Evolutionary conservation across 164 flowering plant species (phyloP), one percentile per base, ranked within the genome.

Genomic region (Paratinospora sagittata): DNA sequence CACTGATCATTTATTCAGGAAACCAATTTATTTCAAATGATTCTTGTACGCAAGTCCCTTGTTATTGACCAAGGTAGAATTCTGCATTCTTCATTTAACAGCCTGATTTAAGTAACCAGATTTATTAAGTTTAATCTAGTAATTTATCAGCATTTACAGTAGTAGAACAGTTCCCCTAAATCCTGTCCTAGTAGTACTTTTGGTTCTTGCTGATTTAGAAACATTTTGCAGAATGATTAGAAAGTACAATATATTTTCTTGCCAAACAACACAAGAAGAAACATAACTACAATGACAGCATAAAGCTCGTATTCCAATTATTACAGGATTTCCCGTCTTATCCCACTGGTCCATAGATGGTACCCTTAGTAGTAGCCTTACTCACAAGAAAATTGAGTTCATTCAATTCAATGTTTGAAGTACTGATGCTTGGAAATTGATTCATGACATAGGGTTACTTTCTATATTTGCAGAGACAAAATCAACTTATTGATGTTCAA

Each of bases 1-100:
- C 92, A 89, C 76, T 89, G 82, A 82, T 45, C 49, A 39, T 66
- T n/a, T 27, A n/a, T 17, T 39, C 27, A 41, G 26, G 61, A 21
- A 21, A 5, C 47, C 24, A n/a, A 55, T 55, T 66, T 37, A 62
- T 62, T 62, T 62, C 33, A 62, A 62, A 62, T 62, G 65, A 26
- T 67, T 66, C 34, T 43, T 43, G 47, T 43, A 43, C 7, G 47
- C 47, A 43, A 43, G 47, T 9, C 12, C 12, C 47, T 43, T 8
- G 47, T 5, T 55, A 2, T 55, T 55, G 61, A 55, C 61, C 61
- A 21, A n/a, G 60, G 24, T 6, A 23, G 24, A n/a, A 55, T 55
- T 55, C 61, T 55, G 61, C 61, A 55, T 55, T 55, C 61, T 55
- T 55, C 61, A 55, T 55, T 55, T 4, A 55, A 55, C 21, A 55